Evolutionary conservation across 2,329 filamentous ascomycete species (phyloP).

Genomic region (Lecanicillium sp.): DNA sequence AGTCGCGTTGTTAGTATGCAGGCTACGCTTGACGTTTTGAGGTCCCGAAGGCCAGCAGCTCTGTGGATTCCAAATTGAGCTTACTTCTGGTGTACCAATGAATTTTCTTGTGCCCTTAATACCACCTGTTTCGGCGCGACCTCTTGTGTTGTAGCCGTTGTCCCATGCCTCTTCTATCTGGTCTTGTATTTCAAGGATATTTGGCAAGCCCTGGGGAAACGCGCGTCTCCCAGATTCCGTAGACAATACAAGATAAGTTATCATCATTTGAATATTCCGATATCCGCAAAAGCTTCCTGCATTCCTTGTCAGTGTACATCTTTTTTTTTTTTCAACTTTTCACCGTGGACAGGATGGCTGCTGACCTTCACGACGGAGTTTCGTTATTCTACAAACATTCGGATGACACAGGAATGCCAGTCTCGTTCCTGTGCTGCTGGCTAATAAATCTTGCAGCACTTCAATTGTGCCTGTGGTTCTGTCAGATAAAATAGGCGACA

Average conservation of each 20-base stretch:
- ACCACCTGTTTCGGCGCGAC: conserved; percentile 76
- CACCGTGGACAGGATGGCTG: background rate
- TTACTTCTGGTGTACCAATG: conserved; percentile 85
- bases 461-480: conserved; percentile 48
- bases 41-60: background rate
- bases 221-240: conserved; percentile 49
- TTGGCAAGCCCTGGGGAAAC: conserved; percentile 60
- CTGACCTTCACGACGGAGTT: conserved; percentile 65
- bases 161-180: conserved; percentile 87
- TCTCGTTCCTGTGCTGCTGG: conserved; percentile 54
- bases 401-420: conserved; percentile 77
- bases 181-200: conserved; percentile 77
- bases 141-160: conserved; percentile 67
- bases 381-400: conserved; percentile 71
- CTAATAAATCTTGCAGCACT: conserved; percentile 56
- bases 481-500: conserved; percentile 33
- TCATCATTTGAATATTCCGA: conserved; percentile 87
- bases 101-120: conserved; percentile 88
- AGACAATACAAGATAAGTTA: conserved; percentile 66
- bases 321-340: background rate
- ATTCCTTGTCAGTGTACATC: too few species aligned
- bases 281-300: conserved; percentile 88
- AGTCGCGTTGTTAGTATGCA: background rate
- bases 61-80: conserved; percentile 6
- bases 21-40: too few species aligned